Conservation (phyloP, 2,329 filamentous ascomycete species). For the Ceratocystiopsis minuta region DNA sequence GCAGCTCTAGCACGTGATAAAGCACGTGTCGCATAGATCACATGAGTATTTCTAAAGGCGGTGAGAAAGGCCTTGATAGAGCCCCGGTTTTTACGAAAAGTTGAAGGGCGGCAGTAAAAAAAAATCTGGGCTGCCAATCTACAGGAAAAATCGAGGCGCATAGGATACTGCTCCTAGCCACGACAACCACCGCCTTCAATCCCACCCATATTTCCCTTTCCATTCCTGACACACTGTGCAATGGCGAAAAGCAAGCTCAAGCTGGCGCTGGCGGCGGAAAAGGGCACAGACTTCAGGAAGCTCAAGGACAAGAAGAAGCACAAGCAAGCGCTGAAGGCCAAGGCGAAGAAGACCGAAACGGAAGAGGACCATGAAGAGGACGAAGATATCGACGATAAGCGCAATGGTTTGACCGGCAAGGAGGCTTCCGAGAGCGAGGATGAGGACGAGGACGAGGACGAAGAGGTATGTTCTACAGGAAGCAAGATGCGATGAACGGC, state of each 20-base stretch:
- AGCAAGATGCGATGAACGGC: too few species aligned
- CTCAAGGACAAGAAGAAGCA: conserved; percentile 29
- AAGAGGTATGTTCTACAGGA: conserved; percentile 8
- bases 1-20: too few species aligned
- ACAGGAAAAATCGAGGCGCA: too few species aligned
- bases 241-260: conserved; percentile 27
- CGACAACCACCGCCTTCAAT: too few species aligned
- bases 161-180: too few species aligned
- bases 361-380: conserved; percentile 21
- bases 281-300: conserved; percentile 34
- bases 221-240: neutral
- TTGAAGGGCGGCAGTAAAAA: too few species aligned
- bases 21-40: too few species aligned
- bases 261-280: conserved; percentile 35
- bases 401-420: conserved; percentile 12
- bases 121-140: too few species aligned
- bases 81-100: too few species aligned
- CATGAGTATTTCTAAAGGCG: too few species aligned
- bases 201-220: too few species aligned
- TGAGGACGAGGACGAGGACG: conserved; percentile 14
- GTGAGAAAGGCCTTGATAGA: too few species aligned
- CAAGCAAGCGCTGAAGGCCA: conserved; percentile 22
- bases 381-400: conserved; percentile 19
- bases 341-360: conserved; percentile 11
- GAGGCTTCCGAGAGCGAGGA: conserved; percentile 19